Percentiles rank a stretch among this genome's conserved stretches.
phyloP scores from a whole-genome alignment of 2,329 filamentous ascomycete species.

The Microsporum ferrugineum region DNA sequence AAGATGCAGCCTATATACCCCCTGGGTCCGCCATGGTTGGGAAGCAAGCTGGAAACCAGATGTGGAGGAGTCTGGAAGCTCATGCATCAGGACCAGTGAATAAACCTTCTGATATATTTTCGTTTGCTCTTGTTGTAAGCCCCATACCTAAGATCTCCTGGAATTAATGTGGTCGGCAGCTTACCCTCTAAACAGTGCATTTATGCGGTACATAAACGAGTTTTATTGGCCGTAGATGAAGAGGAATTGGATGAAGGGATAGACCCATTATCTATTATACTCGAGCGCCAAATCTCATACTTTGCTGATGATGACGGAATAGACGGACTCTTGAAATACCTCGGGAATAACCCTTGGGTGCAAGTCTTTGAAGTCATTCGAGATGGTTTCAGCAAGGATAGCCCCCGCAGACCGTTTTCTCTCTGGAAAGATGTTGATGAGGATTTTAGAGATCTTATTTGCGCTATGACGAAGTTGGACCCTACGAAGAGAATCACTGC shows the following conservation, averaged over 20 bases:
- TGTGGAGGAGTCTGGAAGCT: conserved; percentile 25
- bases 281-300: conserved; percentile 39
- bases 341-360: conserved; percentile 32
- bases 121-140: conserved; percentile 13
- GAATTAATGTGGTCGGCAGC: background rate
- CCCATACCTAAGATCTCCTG: background rate
- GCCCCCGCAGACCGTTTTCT: conserved; percentile 34
- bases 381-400: conserved; percentile 32
- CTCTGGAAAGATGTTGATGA: conserved; percentile 30
- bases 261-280: conserved; percentile 31
- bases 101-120: conserved; percentile 17
- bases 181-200: conserved; percentile 27
- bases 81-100: conserved; percentile 18
- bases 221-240: conserved; percentile 31
- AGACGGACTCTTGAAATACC: conserved; percentile 32
- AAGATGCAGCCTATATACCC: conserved; percentile 13
- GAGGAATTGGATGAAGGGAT: conserved; percentile 23
- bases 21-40: conserved; percentile 11
- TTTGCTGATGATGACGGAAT: conserved; percentile 37
- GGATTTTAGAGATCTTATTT: conserved; percentile 23
- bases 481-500: conserved; percentile 25
- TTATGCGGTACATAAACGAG: conserved; percentile 33
- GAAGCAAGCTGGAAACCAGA: conserved; percentile 17
- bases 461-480: conserved; percentile 25
- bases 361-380: conserved; percentile 29